A percentile compares a stretch with the other conserved stretches of the same genome.
These are phyloP conservation scores for Chrysoporthe cubensis DNA, from an alignment of 2,329 filamentous ascomycete genomes.

Conservation along the genomic window DNA sequence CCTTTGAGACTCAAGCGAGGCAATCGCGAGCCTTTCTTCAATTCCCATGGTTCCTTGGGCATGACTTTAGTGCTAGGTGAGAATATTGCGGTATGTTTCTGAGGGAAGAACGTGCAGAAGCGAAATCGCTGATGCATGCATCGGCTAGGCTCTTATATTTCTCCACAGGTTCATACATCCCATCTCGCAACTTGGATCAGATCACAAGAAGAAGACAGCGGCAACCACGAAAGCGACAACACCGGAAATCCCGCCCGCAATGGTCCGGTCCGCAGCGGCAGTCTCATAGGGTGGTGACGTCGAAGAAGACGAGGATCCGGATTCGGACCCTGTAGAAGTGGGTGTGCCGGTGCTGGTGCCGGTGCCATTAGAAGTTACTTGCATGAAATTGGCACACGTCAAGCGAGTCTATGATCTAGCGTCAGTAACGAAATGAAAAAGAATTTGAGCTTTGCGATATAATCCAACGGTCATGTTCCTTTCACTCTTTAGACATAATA, in stretches of 20 bases:
- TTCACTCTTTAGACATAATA: too few relatives aligned
- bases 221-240: neutral
- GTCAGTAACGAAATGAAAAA: too few relatives aligned
- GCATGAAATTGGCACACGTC: neutral
- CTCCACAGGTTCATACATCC: neutral
- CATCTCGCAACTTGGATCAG: neutral
- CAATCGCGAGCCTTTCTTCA: too few relatives aligned
- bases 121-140: too few relatives aligned
- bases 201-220: neutral
- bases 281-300: neutral
- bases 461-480: too few relatives aligned
- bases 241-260: neutral
- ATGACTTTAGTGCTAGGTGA: too few relatives aligned
- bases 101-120: too few relatives aligned
- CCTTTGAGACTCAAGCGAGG: too few relatives aligned
- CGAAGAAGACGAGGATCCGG: neutral
- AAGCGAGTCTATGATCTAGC: neutral
- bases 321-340: neutral
- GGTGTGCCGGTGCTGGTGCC: neutral
- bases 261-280: neutral
- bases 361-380: neutral
- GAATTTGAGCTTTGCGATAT: too few relatives aligned
- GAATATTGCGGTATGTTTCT: too few relatives aligned
- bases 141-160: too few relatives aligned
- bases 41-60: too few relatives aligned